Evolutionary conservation across 2,329 filamentous ascomycete genomes (phyloP), one percentile per base, ranked within the genome.

Genomic region (Alternaria alternata): DNA sequence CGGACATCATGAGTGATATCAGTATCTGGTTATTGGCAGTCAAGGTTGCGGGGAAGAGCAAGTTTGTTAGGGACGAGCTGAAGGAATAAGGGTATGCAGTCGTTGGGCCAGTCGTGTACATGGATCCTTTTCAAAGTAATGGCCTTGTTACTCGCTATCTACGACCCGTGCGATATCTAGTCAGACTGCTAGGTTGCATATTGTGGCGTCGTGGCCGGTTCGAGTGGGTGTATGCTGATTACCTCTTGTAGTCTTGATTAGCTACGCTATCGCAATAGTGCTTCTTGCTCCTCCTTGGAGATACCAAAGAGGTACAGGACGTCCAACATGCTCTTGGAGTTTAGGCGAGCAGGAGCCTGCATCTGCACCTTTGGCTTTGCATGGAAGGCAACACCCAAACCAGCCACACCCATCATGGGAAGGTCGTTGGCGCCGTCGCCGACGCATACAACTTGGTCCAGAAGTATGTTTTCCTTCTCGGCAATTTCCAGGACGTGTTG

Each of bases 391-490:
- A 95, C 88, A 20, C 92, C 92, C 38, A 94, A 79, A 0, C 91
- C 91, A 0, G 92, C 91, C 48, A 86, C 85, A 8, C 83, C 84
- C 84, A 95, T 88, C 92, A 95, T 95, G 59, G 90, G 82, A 65
- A 95, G 77, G 74, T 95, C 92, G 72, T 95, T 95, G 38, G 91
- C 92, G 7, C 92, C 92, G 76, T 95, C 92, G 5, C 92, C 92
- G 0, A 94, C 87, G 3, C 90, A 91, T 26, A 95, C 81, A 30
- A 89, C 86, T 77, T 93, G 89, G 26, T 87, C 84, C 8, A 91
- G 77, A 3, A 86, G 78, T 49, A 94, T 85, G 1, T 84, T 84
- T 72, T 94, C 90, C 72, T 88, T 86, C 52, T 80, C 78, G 0
- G 91, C 90, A 67, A 94, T 91, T 75, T 91, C 85, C 11, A 89